Conservation (phyloP, 129 eudicot genomes). For the Ambrosia artemisiifolia region DNA sequence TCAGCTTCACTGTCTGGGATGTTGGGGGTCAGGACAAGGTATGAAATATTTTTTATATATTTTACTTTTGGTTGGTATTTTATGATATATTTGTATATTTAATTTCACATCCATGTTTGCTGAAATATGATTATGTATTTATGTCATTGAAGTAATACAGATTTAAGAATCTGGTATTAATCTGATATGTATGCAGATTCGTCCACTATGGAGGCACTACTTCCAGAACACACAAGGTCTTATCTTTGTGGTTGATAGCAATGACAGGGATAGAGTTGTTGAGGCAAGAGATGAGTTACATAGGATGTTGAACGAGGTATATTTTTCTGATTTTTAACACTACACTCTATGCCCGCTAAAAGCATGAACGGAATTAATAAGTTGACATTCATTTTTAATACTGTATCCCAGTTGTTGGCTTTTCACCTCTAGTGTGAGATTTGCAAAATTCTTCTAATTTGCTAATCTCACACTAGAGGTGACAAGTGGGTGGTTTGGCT, state of each 20-base stretch:
- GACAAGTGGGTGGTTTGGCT: not conserved
- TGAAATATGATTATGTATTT: not conserved
- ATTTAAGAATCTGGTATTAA: not conserved
- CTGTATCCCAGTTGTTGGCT: not conserved
- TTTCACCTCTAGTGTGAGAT: not conserved
- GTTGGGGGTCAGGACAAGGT: constrained; percentile 16
- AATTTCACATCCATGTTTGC: not conserved
- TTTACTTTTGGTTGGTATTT: not conserved
- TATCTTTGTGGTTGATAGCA: constrained; percentile 97
- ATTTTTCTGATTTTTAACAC: not conserved
- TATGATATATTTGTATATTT: not conserved
- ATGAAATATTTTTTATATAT: not conserved
- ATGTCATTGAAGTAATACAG: not conserved
- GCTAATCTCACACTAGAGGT: not conserved
- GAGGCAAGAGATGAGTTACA: constrained; percentile 99
- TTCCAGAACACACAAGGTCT: constrained; percentile 99
- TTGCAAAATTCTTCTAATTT: too few relatives aligned
- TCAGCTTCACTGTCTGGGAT: constrained; percentile 5
- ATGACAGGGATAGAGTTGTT: constrained; percentile 97
- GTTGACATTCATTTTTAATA: not conserved
- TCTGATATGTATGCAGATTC: constrained; percentile 51
- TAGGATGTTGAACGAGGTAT: constrained; percentile 98
- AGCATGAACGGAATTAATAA: not conserved
- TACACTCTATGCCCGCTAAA: not conserved
- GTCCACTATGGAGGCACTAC: constrained; percentile 99